A percentile compares a stretch with the other conserved stretches of the same genome.
These are phyloP conservation scores for Boletus patriciae DNA, from an alignment of 768 basidiomycete genomes.

Conservation along the genomic window DNA sequence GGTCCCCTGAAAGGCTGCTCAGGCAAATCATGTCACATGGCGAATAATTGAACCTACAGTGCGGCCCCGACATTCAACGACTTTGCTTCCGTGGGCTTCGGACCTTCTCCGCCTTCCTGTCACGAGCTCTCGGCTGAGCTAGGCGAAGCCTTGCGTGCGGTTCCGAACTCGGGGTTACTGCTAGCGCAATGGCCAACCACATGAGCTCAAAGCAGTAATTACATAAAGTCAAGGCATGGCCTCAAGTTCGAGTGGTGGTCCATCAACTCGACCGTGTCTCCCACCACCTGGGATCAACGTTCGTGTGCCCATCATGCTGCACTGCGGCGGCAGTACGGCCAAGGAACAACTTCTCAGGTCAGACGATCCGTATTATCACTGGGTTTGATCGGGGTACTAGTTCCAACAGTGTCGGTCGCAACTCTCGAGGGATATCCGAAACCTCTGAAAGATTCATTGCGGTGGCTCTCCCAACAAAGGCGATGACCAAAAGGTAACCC, in stretches of 20 bases:
- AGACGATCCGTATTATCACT: background rate
- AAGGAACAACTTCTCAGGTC: background rate
- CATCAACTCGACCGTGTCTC: background rate
- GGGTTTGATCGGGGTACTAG: background rate
- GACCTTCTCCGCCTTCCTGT: background rate
- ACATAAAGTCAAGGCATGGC: too few species aligned
- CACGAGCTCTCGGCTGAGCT: background rate
- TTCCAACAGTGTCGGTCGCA: background rate
- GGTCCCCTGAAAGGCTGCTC: too few species aligned
- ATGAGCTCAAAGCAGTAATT: too few species aligned
- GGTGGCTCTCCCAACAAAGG: background rate
- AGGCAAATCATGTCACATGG: background rate
- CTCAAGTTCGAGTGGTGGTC: background rate
- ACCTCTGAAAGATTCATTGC: background rate
- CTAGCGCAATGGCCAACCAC: background rate
- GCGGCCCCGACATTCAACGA: background rate
- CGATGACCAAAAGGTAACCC: background rate
- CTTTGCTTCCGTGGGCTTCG: background rate
- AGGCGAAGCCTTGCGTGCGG: background rate
- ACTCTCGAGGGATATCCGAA: background rate
- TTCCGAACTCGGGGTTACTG: background rate
- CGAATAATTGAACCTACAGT: background rate
- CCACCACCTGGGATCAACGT: background rate
- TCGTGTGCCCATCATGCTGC: background rate
- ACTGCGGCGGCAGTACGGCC: background rate